Evolutionary conservation across 1,139 yeast species (phyloP), one percentile per base, ranked within the genome.

Genomic region (Kodamaea plutei): DNA sequence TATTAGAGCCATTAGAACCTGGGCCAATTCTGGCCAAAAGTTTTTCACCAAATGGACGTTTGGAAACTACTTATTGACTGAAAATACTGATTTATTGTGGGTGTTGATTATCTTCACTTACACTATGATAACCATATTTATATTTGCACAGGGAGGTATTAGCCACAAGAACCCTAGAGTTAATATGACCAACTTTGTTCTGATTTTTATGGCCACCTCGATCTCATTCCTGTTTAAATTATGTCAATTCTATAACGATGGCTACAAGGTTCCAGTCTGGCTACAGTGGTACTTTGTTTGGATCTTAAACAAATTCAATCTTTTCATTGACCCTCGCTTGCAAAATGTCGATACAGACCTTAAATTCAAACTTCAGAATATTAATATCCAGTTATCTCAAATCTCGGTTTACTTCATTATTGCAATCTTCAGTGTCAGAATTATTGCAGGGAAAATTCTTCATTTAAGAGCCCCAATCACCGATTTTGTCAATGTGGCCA

Each of bases 21-120:
- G 96, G 95, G 84, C 84, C 47, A 83, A 82, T 43, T 78, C 91
- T 31, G 99, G 99, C 0, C 96, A 89, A 49, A 91, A 91, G 45
- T 79, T 45, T 38, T 47, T 69, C 44, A 69, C 61, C 8, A 41
- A 76, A 10, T 56, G 69, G 20, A 65, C 70, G 2, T 52, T 71
- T 16, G 69, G 73, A 2, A 59, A 68, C 9, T 75, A 71, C 23
- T 52, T 81, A n/a, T 49, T 68, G 1, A 42, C 50, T 1, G 21
- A 27, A 1, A 40, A 62, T 27, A 46, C 61, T 8, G 31, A 40
- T 1, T 14, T 68, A 2, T 59, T 76, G 25, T 80, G 93, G 88
- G 23, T 41, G 1, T 44, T 79, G 6, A 61, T 73, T 17, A 34
- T 62, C 2, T 5, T 64, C 4, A 69, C 84, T 2, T 64, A 75